phyloP scores from a whole-genome alignment of 2,329 filamentous ascomycete genomes.

The Microdochium trichocladiopsis region DNA sequence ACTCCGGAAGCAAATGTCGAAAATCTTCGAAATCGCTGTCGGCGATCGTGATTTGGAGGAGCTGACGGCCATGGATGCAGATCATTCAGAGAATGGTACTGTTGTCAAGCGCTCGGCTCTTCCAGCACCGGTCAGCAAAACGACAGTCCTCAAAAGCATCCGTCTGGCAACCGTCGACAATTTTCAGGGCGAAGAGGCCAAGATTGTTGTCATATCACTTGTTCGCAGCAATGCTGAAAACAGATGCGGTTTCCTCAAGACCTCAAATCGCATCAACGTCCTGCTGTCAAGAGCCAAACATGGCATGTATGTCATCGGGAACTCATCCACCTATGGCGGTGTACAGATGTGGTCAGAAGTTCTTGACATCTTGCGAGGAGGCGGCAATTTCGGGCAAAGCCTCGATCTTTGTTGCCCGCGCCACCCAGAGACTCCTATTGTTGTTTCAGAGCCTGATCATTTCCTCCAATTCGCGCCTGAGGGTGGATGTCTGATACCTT shows the following conservation, averaged over 20 bases:
- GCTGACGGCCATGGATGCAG: constrained; percentile 31
- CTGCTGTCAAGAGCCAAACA: constrained; percentile 59
- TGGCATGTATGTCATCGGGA: constrained; percentile 66
- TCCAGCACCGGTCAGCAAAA: constrained; percentile 19
- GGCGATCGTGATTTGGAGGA: constrained; percentile 55
- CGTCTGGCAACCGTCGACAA: constrained; percentile 64
- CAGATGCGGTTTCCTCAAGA: constrained; percentile 59
- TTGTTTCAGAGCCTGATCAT: constrained; percentile 46
- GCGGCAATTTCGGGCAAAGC: constrained; percentile 37
- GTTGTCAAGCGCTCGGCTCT: not conserved
- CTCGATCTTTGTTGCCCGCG: constrained; percentile 54
- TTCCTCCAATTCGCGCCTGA: constrained; percentile 52
- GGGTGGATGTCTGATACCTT: constrained; percentile 50
- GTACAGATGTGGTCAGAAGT: constrained; percentile 60
- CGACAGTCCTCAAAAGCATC: constrained; percentile 38
- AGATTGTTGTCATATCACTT: constrained; percentile 62
- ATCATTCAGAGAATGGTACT: constrained; percentile 9
- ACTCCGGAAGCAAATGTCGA: constrained; percentile 35
- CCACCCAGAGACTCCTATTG: constrained; percentile 45
- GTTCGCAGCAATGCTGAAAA: constrained; percentile 58
- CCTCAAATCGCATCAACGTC: constrained; percentile 63
- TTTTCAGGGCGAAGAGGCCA: constrained; percentile 71
- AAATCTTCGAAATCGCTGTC: constrained; percentile 52
- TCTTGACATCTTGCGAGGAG: constrained; percentile 37
- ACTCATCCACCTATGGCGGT: constrained; percentile 46